Conservation (phyloP, 768 basidiomycete species). For the Tylopilus plumbeoviolaceoides region DNA sequence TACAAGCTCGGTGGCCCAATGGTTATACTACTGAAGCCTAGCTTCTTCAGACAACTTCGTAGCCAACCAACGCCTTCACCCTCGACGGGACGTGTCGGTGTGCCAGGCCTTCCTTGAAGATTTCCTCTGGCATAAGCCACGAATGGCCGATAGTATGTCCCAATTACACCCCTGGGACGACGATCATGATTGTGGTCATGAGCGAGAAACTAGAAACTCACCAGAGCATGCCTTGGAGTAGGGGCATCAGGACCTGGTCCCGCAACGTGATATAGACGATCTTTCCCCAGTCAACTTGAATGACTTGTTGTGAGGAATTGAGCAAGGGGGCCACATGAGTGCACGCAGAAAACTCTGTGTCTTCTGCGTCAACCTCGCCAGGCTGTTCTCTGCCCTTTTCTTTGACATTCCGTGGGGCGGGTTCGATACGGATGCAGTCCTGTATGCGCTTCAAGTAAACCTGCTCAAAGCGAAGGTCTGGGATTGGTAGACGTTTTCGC, state of each 20-base stretch:
- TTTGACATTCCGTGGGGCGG: conserved; percentile 15
- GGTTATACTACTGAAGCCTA: conserved; percentile 28
- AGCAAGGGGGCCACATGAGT: conserved; percentile 31
- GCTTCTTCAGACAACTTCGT: conserved; percentile 25
- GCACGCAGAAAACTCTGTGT: conserved; percentile 16
- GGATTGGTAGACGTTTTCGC: conserved; percentile 52
- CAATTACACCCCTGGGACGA: conserved; percentile 26
- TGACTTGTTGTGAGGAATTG: conserved; percentile 32
- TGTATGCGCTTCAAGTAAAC: conserved; percentile 62
- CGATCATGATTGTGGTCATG: neutral
- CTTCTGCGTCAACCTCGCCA: conserved; percentile 13
- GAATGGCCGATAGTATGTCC: conserved; percentile 31
- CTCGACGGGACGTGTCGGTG: conserved; percentile 17
- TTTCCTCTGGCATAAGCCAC: conserved; percentile 20
- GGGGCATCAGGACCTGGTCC: conserved; percentile 66
- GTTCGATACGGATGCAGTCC: conserved; percentile 44
- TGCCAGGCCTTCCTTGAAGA: conserved; percentile 12
- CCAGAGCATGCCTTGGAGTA: conserved; percentile 67
- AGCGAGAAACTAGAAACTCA: conserved; percentile 29
- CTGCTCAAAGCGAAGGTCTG: conserved; percentile 74
- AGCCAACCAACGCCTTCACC: conserved; percentile 31
- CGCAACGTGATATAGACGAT: conserved; percentile 60
- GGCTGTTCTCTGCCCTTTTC: conserved; percentile 30
- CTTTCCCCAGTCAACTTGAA: conserved; percentile 51
- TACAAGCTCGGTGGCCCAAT: conserved; percentile 24